phyloP scores from a whole-genome alignment of 257 asterid species.

The Sherardia arvensis region DNA sequence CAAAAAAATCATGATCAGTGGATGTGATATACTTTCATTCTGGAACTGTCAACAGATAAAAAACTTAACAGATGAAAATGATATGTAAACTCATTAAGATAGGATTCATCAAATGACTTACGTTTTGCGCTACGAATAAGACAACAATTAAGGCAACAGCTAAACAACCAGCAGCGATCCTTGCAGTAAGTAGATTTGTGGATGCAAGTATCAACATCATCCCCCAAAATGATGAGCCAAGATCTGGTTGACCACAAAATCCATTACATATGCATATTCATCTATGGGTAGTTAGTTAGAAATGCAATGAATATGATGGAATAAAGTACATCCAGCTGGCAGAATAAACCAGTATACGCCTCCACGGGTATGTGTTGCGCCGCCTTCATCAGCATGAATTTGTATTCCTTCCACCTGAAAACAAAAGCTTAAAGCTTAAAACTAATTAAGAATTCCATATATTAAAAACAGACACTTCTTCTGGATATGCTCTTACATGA shows the following conservation, averaged over 20 bases:
- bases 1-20: conserved; percentile 14
- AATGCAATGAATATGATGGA: conserved; percentile 6
- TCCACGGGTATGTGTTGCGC: conserved; percentile 83
- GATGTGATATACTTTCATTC: not conserved
- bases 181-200: conserved; percentile 32
- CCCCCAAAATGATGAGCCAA: conserved; percentile 48
- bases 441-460: too few species aligned
- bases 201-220: conserved; percentile 41
- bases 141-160: conserved; percentile 21
- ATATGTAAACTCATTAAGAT: not conserved
- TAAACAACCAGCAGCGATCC: conserved; percentile 39
- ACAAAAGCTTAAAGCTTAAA: not conserved
- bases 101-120: conserved; percentile 13
- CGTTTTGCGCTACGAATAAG: conserved; percentile 37
- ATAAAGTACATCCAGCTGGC: conserved; percentile 90
- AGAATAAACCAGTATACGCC: conserved; percentile 88
- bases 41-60: conserved; percentile 6
- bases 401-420: conserved; percentile 12
- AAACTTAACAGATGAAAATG: not conserved
- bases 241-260: conserved; percentile 22
- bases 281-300: not conserved
- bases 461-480: too few species aligned
- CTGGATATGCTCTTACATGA: conserved; percentile 18
- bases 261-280: not conserved
- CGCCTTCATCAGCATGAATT: conserved; percentile 95